A percentile compares a stretch with the other conserved stretches of the same genome.
phyloP scores from a whole-genome alignment of 208 protist species.

The Trypanosomatidae sp. region DNA sequence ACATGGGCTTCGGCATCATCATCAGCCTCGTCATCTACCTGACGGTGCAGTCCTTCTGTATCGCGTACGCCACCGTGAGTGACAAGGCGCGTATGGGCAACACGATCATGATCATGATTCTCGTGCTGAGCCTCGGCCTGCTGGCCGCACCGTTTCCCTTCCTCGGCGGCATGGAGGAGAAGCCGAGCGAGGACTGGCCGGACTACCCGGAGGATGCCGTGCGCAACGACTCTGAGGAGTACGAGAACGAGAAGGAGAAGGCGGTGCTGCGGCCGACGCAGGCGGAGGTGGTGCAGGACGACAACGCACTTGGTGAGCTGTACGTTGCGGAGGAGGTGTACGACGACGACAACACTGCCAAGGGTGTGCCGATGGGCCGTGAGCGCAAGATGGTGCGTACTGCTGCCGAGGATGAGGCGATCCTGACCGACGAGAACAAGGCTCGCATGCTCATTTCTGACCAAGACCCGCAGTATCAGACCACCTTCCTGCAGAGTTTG shows the following conservation, averaged over 20 bases:
- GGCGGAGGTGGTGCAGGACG: conserved; percentile 13
- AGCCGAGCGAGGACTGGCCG: conserved; percentile 31
- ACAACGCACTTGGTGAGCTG: conserved; percentile 15
- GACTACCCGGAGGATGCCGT: conserved; percentile 2
- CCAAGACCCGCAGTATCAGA: conserved; percentile 61
- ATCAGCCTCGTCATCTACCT: conserved; percentile 41
- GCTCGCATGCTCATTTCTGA: conserved; percentile 25
- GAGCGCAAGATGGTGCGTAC: conserved; percentile 9
- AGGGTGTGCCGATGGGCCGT: too few relatives aligned
- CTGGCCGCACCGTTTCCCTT: conserved; percentile 36
- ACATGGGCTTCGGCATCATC: conserved; percentile 43
- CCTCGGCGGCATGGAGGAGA: conserved; percentile 50
- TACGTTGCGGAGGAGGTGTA: conserved; percentile 1
- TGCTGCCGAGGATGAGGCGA: too few relatives aligned
- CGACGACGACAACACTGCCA: not conserved
- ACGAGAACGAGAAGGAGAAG: conserved; percentile 11
- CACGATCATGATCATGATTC: conserved; percentile 36
- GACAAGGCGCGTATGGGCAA: conserved; percentile 29
- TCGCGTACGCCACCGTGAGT: conserved; percentile 38
- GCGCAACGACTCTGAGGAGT: too few relatives aligned
- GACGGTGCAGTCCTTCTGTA: conserved; percentile 46
- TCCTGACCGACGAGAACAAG: conserved; percentile 30
- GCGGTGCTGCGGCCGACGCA: conserved; percentile 10
- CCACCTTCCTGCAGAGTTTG: conserved; percentile 52
- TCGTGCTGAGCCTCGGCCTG: conserved; percentile 30